phyloP scores from a whole-genome alignment of 192 early-diverging fungal species.

The Entomortierella chlamydospora region DNA sequence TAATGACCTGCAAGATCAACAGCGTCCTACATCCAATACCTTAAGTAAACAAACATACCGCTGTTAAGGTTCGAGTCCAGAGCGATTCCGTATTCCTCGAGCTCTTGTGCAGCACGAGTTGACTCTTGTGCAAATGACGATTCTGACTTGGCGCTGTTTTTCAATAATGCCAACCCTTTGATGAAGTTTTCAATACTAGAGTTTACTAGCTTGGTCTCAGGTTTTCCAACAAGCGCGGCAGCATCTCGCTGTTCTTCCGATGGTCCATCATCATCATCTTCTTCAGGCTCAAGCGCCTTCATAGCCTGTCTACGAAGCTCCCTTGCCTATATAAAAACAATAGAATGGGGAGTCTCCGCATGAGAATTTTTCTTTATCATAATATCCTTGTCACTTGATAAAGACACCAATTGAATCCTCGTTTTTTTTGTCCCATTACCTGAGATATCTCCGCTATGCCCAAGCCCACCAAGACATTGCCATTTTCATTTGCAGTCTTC shows the following conservation, averaged over 20 bases:
- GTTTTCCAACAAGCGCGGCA: conserved; percentile 21
- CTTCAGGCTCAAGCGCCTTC: conserved; percentile 4
- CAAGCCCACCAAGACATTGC: conserved; percentile 26
- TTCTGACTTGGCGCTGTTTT: not conserved
- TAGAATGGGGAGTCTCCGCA: not conserved
- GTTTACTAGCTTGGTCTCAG: conserved; percentile 10
- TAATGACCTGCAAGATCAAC: no score
- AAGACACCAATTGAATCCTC: no score
- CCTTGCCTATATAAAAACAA: conserved; percentile 12
- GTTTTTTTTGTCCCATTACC: conserved; percentile 8
- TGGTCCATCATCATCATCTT: conserved; percentile 26
- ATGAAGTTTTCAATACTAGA: conserved; percentile 17
- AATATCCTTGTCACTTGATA: no score
- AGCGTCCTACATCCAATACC: no score
- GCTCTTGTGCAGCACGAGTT: conserved; percentile 44
- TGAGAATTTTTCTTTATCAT: not conserved
- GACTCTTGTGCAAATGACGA: conserved; percentile 39
- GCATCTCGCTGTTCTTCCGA: conserved; percentile 33
- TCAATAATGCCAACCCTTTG: conserved; percentile 20
- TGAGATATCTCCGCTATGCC: conserved; percentile 37
- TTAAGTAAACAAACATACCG: no score
- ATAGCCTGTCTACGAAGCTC: conserved; percentile 18
- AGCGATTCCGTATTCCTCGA: conserved; percentile 45
- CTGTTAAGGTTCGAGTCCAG: conserved; percentile 32
- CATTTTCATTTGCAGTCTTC: conserved; percentile 11